phyloP scores from a whole-genome alignment of 495 filamentous ascomycete species.

The Daldinia concentrica region DNA sequence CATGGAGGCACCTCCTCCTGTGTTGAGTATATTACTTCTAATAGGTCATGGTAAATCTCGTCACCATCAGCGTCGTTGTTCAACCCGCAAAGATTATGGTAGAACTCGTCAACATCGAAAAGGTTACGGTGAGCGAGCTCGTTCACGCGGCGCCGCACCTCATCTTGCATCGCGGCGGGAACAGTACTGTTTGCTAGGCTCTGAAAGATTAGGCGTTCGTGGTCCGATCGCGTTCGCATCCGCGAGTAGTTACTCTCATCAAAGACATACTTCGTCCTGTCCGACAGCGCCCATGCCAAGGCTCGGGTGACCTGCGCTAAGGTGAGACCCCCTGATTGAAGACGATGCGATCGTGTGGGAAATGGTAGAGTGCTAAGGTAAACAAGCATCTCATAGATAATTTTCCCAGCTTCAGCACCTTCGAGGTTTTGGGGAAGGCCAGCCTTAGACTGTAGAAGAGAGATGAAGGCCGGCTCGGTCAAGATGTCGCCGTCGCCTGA shows the following conservation, averaged over 20 bases:
- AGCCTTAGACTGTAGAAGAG: slow-evolving; percentile 28
- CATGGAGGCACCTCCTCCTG: slow-evolving; percentile 20
- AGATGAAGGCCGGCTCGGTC: slow-evolving; percentile 28
- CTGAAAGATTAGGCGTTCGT: slow-evolving; percentile 42
- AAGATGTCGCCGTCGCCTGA: slow-evolving; percentile 12
- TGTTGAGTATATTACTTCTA: slow-evolving; percentile 44
- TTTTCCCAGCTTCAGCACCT: slow-evolving; percentile 15
- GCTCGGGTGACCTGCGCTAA: slow-evolving; percentile 24
- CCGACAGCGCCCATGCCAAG: slow-evolving; percentile 35
- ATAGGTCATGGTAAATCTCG: slow-evolving; percentile 46
- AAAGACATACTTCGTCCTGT: slow-evolving; percentile 18
- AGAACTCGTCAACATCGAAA: slow-evolving; percentile 19
- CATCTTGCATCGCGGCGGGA: slow-evolving; percentile 2
- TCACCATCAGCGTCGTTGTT: slow-evolving; percentile 47
- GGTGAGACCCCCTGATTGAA: slow-evolving; percentile 16
- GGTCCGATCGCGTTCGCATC: slow-evolving; percentile 33
- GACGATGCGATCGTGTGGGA: background rate
- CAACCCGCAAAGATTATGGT: slow-evolving; percentile 15
- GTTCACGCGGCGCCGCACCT: slow-evolving; percentile 3
- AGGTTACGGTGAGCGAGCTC: slow-evolving; percentile 14
- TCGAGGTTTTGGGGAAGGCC: slow-evolving; percentile 9
- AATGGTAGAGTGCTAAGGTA: slow-evolving; percentile 39
- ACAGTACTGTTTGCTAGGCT: slow-evolving; percentile 31
- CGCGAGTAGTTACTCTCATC: slow-evolving; percentile 35
- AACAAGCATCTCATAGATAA: slow-evolving; percentile 32